These are phyloP conservation scores for Mycena amicta DNA, from an alignment of 768 basidiomycete species.

Conservation along the genomic window DNA sequence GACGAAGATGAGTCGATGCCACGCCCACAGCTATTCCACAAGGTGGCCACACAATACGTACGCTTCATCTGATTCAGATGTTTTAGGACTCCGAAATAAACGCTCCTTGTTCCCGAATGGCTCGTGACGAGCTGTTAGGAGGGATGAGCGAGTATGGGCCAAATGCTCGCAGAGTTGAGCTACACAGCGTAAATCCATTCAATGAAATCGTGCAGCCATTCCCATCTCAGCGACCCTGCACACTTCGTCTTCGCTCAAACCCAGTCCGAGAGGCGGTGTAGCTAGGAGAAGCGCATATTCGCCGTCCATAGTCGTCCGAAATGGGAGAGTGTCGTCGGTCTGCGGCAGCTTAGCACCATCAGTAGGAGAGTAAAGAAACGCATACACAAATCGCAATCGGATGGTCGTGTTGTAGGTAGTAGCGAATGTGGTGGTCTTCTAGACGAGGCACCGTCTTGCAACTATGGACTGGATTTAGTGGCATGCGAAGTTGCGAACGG, in stretches of 20 bases:
- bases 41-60: too few species aligned
- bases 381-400: constrained; percentile 62
- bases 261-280: constrained; percentile 54
- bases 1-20: too few species aligned
- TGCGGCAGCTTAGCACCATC: constrained; percentile 29
- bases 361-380: too few species aligned
- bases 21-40: too few species aligned
- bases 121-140: too few species aligned
- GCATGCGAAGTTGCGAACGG: neutral
- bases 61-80: too few species aligned
- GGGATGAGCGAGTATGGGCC: too few species aligned
- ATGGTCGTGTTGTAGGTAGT: constrained; percentile 53
- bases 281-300: constrained; percentile 67
- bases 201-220: constrained; percentile 36
- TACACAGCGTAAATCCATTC: too few species aligned
- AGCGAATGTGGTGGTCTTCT: constrained; percentile 59
- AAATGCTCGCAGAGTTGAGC: too few species aligned
- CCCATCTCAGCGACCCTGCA: constrained; percentile 51
- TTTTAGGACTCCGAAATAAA: too few species aligned
- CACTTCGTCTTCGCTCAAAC: constrained; percentile 49
- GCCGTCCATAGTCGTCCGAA: constrained; percentile 55
- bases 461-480: constrained; percentile 27
- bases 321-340: constrained; percentile 66
- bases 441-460: constrained; percentile 53
- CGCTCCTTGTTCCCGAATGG: too few species aligned